Base-by-base conservation (phyloP, 352 stramenopile species). In the Pythium brachiatum region DNA sequence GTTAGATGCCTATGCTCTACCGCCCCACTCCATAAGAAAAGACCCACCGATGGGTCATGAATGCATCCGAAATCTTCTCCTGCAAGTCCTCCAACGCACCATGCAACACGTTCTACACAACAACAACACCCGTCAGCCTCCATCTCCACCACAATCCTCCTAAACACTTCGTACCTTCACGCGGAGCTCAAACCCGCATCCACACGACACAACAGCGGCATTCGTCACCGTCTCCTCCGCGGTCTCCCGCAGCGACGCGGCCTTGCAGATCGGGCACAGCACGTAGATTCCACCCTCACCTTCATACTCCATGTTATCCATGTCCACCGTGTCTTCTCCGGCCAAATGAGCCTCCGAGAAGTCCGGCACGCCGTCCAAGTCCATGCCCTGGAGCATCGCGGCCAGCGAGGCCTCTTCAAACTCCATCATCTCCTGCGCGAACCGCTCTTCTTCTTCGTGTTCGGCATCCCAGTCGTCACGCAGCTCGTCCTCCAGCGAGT, bases 341-440 rank as follows among this genome's bases (percentile, higher is more conserved):
- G 16, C 12, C 34, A 41, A 41, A 41, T 41, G 34, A 13, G 69
- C 54, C 3, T 60, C 56, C 9, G 36, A 39, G 13, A 47, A 27
- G 8, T 51, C 31, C n/a, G 23, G 6, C 6, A 44, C 48, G n/a
- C 70, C 72, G 7, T 76, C 71, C 26, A 91, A 53, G 39, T 88
- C 80, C 72, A 92, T 75, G 15, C 73, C 73, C 7, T 73, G 75
- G 29, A 92, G 71, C 80, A 92, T 82, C 1, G 83, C 83, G 26
- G 86, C 80, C 23, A 92, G 70, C 52, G 84, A 84, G 9, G 73
- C 80, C 41, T 87, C 80, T 57, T 92, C 83, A 57, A 86, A 86
- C 34, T 85, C 78, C 39, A 79, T 72, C 78, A 88, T 88, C 43
- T 86, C 68, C 53, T 86, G 56, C 1, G 71, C 77, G 26, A 77